A percentile compares a stretch with the other conserved stretches of the same genome.
phyloP scores from a whole-genome alignment of 2,329 filamentous ascomycete genomes.

The Xylariaceae sp. region DNA sequence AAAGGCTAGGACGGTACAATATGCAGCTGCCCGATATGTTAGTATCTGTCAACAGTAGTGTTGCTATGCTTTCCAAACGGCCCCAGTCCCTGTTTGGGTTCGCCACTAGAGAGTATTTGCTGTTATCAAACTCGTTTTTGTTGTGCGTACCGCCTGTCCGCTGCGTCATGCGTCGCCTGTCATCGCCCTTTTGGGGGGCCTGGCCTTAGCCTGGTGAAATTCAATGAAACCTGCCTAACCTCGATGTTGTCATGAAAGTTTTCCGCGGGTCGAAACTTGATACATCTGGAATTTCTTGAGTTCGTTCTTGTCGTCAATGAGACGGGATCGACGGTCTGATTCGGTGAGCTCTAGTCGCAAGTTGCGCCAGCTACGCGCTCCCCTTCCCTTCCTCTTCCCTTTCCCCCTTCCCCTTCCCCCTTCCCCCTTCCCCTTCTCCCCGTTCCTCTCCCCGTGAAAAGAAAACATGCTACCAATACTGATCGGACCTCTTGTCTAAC shows the following conservation, averaged over 20 bases:
- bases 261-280: conserved; percentile 25
- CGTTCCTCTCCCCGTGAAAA: conserved; percentile 13
- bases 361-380: conserved; percentile 21
- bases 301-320: conserved; percentile 25
- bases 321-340: conserved; percentile 28
- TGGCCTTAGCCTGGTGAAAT: conserved; percentile 33
- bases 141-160: conserved; percentile 32
- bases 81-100: conserved; percentile 38
- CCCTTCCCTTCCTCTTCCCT: no score
- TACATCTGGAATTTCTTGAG: conserved; percentile 24
- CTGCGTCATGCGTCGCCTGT: conserved; percentile 39
- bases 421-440: no score
- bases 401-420: no score
- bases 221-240: conserved; percentile 36
- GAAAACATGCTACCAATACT: conserved; percentile 11
- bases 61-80: conserved; percentile 35
- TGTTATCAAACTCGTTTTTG: conserved; percentile 39
- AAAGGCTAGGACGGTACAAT: conserved; percentile 38
- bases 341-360: conserved; percentile 18
- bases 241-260: conserved; percentile 30
- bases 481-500: conserved; percentile 15
- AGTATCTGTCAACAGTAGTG: conserved; percentile 36
- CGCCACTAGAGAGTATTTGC: conserved; percentile 37
- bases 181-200: conserved; percentile 36
- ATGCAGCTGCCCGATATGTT: conserved; percentile 43